Evolutionary conservation across 371 early-diverging fungal species (phyloP), one percentile per base, ranked within the genome.

Genomic region (Haplosporangium sp.): DNA sequence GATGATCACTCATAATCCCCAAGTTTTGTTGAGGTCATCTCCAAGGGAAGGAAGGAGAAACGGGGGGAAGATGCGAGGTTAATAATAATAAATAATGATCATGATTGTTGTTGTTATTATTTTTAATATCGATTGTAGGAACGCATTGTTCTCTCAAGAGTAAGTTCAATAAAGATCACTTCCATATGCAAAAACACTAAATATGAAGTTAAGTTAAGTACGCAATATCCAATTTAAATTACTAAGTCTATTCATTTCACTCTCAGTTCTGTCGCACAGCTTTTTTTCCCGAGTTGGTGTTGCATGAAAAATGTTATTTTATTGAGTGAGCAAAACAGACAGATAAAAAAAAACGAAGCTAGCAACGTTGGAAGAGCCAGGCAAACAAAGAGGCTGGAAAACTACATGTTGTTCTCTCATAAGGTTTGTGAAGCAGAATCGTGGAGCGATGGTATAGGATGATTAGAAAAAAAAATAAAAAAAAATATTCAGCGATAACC

Each of bases 251-350:
- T 50, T 65, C 3, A 27, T 59, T 67, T 67, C 60, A 50, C 50
- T 67, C 67, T 60, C 67, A 67, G 67, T 59, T 67, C 67, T 58
- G 67, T 67, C 67, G 67, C 67, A 67, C 67, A 67, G 67, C 67
- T 56, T 60, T 67, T 60, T 67, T 66, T n/a, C 62, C 53, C 37
- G 53, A 63, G 64, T 62, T 63, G 27, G 35, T n/a, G 17, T 57
- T n/a, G 8, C n/a, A 8, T n/a, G 13, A 9, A 34, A 34, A 57
- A 37, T 57, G 39, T 39, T 40, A 60, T 55, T 27, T 20, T 55
- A 55, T 55, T n/a, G 19, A 17, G 19, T 55, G 55, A 19, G 55
- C 34, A 55, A 20, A 27, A 27, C 27, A 17, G 17, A 34, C 17
- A 57, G 11, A 57, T 10, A 27, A 57, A 57, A 57, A 57, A 20